phyloP scores from a whole-genome alignment of 2,329 filamentous ascomycete species.

The Fusarium siculi region DNA sequence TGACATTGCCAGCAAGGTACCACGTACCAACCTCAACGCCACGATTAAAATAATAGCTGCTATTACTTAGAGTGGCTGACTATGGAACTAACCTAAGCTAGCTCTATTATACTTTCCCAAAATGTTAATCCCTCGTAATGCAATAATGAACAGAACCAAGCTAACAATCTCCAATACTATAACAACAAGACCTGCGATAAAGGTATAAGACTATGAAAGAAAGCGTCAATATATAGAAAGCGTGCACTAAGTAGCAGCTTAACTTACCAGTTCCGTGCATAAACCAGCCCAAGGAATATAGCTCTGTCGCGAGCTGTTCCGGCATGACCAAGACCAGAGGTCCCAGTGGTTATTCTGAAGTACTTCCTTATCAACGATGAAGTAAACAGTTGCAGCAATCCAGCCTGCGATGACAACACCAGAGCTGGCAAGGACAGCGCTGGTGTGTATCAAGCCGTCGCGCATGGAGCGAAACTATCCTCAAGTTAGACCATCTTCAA shows the following conservation, averaged over 20 bases:
- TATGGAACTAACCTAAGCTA: neutral
- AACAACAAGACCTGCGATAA: neutral
- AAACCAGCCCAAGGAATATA: conserved; percentile 1
- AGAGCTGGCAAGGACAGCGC: neutral
- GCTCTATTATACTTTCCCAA: conserved; percentile 12
- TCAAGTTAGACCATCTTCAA: neutral
- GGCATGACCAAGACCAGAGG: conserved; percentile 18
- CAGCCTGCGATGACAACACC: neutral
- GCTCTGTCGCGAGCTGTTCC: conserved; percentile 4
- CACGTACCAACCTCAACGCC: neutral
- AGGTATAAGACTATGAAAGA: neutral
- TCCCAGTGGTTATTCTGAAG: conserved; percentile 12
- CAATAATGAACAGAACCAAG: neutral
- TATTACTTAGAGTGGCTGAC: rapidly evolving
- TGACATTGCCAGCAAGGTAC: neutral
- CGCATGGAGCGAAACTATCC: neutral
- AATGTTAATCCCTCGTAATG: neutral
- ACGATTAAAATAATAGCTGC: no score
- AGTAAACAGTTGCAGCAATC: neutral
- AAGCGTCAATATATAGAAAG: neutral
- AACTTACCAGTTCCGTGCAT: conserved; percentile 7
- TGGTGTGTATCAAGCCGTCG: neutral
- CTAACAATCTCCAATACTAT: neutral
- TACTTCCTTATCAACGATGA: conserved; percentile 7
- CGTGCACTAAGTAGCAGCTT: rapidly evolving